Conservation (phyloP, 192 early-diverging fungal genomes). For the Backusella luteola region DNA sequence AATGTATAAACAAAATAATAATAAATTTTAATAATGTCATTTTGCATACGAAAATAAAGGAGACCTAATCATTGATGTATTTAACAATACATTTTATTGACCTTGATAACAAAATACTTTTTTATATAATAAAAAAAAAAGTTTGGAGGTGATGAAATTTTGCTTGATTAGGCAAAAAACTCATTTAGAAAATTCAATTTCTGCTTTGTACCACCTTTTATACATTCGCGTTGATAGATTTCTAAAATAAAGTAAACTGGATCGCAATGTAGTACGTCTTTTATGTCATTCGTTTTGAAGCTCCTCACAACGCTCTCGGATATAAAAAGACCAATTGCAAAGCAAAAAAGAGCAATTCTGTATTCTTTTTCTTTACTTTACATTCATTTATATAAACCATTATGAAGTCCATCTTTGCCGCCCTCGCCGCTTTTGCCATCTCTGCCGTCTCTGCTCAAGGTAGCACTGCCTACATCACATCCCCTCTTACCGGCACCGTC, state of each 20-base stretch:
- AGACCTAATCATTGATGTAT: too few species aligned
- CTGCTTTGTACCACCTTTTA: neutral
- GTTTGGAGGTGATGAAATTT: neutral
- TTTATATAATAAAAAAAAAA: too few species aligned
- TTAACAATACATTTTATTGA: too few species aligned
- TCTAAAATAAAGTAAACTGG: neutral
- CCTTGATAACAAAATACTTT: too few species aligned
- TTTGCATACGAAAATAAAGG: too few species aligned
- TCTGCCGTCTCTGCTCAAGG: constrained; percentile 24
- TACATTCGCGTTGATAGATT: neutral
- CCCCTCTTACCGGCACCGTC: constrained; percentile 25
- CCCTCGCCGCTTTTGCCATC: constrained; percentile 11
- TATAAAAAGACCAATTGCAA: constrained; percentile 5
- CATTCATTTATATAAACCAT: constrained; percentile 7
- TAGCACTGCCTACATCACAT: constrained; percentile 21
- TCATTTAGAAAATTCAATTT: neutral
- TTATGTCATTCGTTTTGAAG: neutral
- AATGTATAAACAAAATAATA: too few species aligned
- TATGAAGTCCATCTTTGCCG: constrained; percentile 25
- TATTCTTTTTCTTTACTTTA: neutral
- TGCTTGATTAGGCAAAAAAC: neutral
- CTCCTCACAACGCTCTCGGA: neutral
- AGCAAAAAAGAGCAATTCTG: neutral
- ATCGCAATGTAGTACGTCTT: neutral
- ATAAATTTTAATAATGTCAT: too few species aligned